A percentile compares a stretch with the other conserved stretches of the same genome.
phyloP scores from a whole-genome alignment of 2,329 filamentous ascomycete species.

The Stachybotrys echinatus region DNA sequence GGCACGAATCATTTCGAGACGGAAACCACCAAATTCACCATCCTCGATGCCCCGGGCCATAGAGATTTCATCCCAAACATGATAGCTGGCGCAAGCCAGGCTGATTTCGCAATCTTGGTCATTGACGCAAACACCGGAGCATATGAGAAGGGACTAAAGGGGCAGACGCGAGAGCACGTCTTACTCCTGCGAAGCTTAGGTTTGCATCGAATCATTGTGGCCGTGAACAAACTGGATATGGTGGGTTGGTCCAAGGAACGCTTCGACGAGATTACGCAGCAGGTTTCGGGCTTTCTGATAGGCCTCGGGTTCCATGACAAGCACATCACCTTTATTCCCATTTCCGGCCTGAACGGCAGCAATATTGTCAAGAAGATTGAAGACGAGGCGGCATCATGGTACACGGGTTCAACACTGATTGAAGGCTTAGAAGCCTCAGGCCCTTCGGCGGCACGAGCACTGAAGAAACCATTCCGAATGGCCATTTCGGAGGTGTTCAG shows the following conservation, averaged over 20 bases:
- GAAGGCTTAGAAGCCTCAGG: slow-evolving; percentile 82
- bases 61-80: slow-evolving; percentile 97
- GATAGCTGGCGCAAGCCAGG: slow-evolving; percentile 94
- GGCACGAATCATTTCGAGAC: slow-evolving; percentile 94
- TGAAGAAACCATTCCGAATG: slow-evolving; percentile 78
- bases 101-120: slow-evolving; percentile 91
- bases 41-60: slow-evolving; percentile 91
- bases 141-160: slow-evolving; percentile 88
- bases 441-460: slow-evolving; percentile 56
- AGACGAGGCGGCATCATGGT: slow-evolving; percentile 65
- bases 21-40: slow-evolving; percentile 79
- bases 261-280: slow-evolving; percentile 79
- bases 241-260: slow-evolving; percentile 76
- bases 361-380: slow-evolving; percentile 66
- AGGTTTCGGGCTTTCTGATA: slow-evolving; percentile 76
- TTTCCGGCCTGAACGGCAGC: slow-evolving; percentile 82
- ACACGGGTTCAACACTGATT: slow-evolving; percentile 71
- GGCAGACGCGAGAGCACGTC: slow-evolving; percentile 92
- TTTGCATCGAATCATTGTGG: slow-evolving; percentile 80
- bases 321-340: slow-evolving; percentile 81
- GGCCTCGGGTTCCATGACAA: slow-evolving; percentile 77
- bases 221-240: slow-evolving; percentile 92
- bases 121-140: slow-evolving; percentile 87
- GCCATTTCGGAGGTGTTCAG: slow-evolving; percentile 85
- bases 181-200: slow-evolving; percentile 86